Conservation (phyloP, 768 basidiomycete genomes). For the Tylopilus balloui region DNA sequence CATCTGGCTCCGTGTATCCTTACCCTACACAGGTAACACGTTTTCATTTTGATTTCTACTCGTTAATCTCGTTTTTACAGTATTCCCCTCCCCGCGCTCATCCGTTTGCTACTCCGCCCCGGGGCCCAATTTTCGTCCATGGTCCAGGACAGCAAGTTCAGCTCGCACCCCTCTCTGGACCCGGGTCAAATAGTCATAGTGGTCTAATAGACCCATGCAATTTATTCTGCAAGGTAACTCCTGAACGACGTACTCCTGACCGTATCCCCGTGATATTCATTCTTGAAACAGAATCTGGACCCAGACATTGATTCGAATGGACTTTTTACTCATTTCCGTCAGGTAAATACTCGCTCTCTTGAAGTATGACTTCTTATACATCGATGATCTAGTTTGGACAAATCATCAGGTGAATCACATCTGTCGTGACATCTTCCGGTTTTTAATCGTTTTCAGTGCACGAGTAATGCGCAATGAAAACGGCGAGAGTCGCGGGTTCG, state of each 20-base stretch:
- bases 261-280: conserved; percentile 1
- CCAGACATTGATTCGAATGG: conserved; percentile 81
- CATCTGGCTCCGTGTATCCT: conserved; percentile 58
- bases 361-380: conserved; percentile 13
- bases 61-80: conserved; percentile 25
- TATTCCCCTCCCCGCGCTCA: conserved; percentile 67
- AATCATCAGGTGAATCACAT: conserved; percentile 69
- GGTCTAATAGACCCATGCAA: conserved; percentile 90
- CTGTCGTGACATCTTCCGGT: not conserved
- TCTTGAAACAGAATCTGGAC: conserved; percentile 65
- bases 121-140: conserved; percentile 58
- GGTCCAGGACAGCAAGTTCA: conserved; percentile 91
- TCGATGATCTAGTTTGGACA: conserved; percentile 62
- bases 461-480: conserved; percentile 87
- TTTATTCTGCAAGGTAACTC: conserved; percentile 74
- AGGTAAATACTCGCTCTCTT: conserved; percentile 38
- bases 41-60: conserved; percentile 1
- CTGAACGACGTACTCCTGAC: conserved; percentile 9
- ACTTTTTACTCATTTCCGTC: conserved; percentile 77
- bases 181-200: conserved; percentile 78
- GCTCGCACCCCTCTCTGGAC: conserved; percentile 66
- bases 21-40: conserved; percentile 56
- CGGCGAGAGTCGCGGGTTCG: conserved; percentile 82
- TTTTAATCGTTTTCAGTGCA: conserved; percentile 47
- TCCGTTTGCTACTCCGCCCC: conserved; percentile 41